Evolutionary conservation across 2,329 filamentous ascomycete genomes (phyloP), one percentile per base, ranked within the genome.

Genomic region (Davidsoniella virescens): DNA sequence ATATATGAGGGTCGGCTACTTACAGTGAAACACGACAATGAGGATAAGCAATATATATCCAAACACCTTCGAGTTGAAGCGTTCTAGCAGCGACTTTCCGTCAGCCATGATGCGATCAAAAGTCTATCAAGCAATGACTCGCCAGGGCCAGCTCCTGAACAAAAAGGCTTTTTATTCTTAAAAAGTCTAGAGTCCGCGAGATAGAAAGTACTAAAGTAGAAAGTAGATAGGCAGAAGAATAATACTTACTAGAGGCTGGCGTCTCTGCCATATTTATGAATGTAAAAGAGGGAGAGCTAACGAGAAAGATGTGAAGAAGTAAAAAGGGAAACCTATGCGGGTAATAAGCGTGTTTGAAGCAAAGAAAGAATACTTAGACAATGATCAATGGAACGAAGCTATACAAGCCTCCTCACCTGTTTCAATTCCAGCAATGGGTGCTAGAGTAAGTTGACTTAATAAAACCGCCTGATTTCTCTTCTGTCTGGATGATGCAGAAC

Each of bases 1-100:
- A 16, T 10, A 25, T 14, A 25, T 41, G 20, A 8, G 2, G 12
- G 16, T 4, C n/a, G 16, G 6, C 2, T 4, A 47, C 52, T 50
- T 44, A 53, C 52, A 50, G 25, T 53, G 48, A 29, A 53, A 53
- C n/a, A 53, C 39, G 38, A 50, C 48, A 44, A 53, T 50, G 47
- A 53, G 47, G n/a, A 53, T 43, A 23, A 50, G 37, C 40, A 47
- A 39, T 23, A 53, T 36, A 36, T 50, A 53, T 10, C 52, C 52
- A 50, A 53, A 50, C 43, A 53, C 52, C 38, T 26, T 49, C 26
- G 52, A 53, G 47, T 53, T 53, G 39, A 50, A 50, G 42, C 48
- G 52, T 17, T 50, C 52, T 53, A 47, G 38, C 37, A 45, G 42
- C 37, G 37, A 41, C 18, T 25, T 52, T 9, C 16, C 25, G 51